Base-by-base conservation (phyloP, 768 basidiomycete species). In the Pisolithus microcarpus region DNA sequence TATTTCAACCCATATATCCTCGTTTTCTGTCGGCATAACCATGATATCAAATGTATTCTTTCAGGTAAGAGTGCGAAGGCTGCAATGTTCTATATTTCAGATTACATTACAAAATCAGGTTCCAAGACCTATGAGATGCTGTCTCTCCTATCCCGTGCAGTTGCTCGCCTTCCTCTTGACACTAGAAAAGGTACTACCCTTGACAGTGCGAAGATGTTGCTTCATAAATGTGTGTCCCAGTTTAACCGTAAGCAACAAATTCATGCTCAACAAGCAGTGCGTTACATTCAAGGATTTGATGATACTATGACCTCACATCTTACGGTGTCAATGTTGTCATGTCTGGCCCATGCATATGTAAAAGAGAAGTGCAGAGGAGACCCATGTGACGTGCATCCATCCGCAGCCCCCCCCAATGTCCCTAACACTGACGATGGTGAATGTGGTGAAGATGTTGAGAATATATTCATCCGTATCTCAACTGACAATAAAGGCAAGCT, bases 81-180 rank as follows among this genome's bases (percentile, higher is more conserved):
- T 16, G 66, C 67, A 0, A 68, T 70, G 60, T 69, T 66, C 47
- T 71, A 69, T 46, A 68, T 71, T 15, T 62, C 65, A 0, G 58
- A 70, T 36, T 69, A 70, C 42, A 70, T 70, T 15, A 71, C 68
- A 10, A 71, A 69, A 42, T 58, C 62, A 54, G 62, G 59, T 18
- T 4, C 59, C 1, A 66, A 63, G 5, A 65, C 60, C 3, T 50
- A 43, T 43, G 48, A 70, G 18, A 56, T 65, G 51, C 34, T 67
- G 0, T 58, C 59, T 0, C 26, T 66, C 0, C 30, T 68, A 8
- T 70, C 63, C 1, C 31, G 51, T 10, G 64, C 65, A 5, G 62
- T 68, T 18, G 49, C 48, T 0, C 37, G 19, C 1, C 9, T 52
- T 2, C 37, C 42, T n/a, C 18, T 5, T 5, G 11, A 19, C 42